Base-by-base conservation (phyloP, 2,329 filamentous ascomycete species). In the Neocucurbitaria cava region DNA sequence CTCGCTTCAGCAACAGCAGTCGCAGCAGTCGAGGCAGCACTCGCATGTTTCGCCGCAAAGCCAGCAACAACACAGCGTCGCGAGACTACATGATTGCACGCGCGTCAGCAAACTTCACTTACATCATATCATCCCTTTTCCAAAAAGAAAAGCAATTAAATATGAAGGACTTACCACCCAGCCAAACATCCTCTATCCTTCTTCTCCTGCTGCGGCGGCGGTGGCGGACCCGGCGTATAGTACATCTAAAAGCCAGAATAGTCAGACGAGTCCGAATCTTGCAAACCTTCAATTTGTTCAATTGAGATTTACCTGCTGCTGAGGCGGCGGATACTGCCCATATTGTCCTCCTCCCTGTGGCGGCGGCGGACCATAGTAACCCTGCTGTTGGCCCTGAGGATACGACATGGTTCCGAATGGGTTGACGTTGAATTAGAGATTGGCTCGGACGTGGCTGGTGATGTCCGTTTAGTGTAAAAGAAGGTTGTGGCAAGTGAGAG, bases 11-110 rank as follows among this genome's bases (percentile, higher is more conserved):
- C 55, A 71, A 41, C 69, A 72, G 61, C 71, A 73, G 9, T 69
- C 64, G 20, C 68, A 51, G 40, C 68, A 72, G 47, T 72, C 70
- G 1, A 72, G 38, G 50, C 70, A 74, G 58, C 72, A 75, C 42
- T 74, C 71, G 64, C 72, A 75, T 17, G 69, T 62, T 59, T 75
- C 72, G 5, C 67, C 71, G 46, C 72, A 74, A 23, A 74, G 54
- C 66, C 67, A 74, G 55, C 72, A 74, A 58, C 72, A 74, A 60
- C 72, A 74, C 41, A 74, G 53, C n/a, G 70, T 69, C 9, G 72
- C 72, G 39, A 75, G 42, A 65, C 72, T 71, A 42, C 35, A 28
- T 35, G 42, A 65, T 71, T 71, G 40, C 35, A 28, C 40, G 2
- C 20, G 23, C 21, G 42, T 44, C 17, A 24, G n/a, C 6, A n/a